phyloP scores from a whole-genome alignment of 805 yeast species.

The Schizosaccharomyces cryophilus region DNA sequence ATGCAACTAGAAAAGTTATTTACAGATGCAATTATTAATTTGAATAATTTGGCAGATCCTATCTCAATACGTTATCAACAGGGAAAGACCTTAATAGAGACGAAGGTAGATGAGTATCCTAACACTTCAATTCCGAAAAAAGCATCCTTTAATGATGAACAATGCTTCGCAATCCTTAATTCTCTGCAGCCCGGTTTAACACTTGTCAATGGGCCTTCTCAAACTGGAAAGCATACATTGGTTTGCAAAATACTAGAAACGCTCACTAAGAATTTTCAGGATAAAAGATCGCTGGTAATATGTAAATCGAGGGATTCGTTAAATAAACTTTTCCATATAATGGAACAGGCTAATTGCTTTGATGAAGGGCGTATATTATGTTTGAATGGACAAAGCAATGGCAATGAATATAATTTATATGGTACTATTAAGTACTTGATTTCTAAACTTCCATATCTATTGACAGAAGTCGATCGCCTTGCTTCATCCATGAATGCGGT shows the following conservation, averaged over 20 bases:
- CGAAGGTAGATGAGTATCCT: no score
- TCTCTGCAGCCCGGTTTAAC: background rate
- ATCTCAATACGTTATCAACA: no score
- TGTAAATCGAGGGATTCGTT: background rate
- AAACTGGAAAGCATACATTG: background rate
- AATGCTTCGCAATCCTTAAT: background rate
- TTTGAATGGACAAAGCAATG: background rate
- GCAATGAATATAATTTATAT: background rate
- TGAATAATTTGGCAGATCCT: background rate
- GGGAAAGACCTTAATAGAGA: no score
- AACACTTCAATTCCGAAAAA: no score
- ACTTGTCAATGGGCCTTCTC: background rate
- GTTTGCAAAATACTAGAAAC: background rate
- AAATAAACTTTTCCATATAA: background rate
- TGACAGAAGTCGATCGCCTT: background rate
- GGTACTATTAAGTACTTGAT: background rate
- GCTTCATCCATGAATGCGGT: background rate
- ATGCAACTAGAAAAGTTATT: background rate
- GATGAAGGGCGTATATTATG: background rate
- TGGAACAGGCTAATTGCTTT: background rate
- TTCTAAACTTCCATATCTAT: background rate
- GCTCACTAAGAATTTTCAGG: background rate
- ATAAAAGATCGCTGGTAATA: background rate
- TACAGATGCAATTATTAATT: background rate
- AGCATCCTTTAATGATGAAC: background rate